Evolutionary conservation across 2,329 filamentous ascomycete genomes (phyloP).

Genomic region (Colletotrichum zoysiae): DNA sequence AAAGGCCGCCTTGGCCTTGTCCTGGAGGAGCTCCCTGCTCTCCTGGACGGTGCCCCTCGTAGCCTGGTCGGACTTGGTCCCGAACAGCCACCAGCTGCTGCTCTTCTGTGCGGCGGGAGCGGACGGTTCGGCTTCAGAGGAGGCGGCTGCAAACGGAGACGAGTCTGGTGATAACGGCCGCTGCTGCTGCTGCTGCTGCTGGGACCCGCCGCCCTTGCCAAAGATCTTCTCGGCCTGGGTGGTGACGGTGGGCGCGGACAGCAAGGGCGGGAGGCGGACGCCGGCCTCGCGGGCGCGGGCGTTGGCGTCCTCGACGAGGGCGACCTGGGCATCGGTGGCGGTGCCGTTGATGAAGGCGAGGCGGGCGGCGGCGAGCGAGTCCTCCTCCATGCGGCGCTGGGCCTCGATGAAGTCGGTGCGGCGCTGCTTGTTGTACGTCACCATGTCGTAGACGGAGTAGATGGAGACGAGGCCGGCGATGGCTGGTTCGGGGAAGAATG

Average conservation of each 20-base stretch:
- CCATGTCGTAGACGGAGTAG: constrained; percentile 73
- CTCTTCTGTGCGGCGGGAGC: constrained; percentile 27
- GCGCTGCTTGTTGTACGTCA: constrained; percentile 70
- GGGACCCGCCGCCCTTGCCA: constrained; percentile 22
- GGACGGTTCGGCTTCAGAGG: constrained; percentile 10
- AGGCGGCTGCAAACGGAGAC: constrained; percentile 38
- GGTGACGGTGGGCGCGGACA: constrained; percentile 56
- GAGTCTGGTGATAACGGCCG: constrained; percentile 52
- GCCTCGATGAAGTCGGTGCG: constrained; percentile 69
- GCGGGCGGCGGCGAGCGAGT: constrained; percentile 68
- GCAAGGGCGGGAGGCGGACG: constrained; percentile 63
- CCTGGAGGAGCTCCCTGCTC: constrained; percentile 49
- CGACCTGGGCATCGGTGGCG: constrained; percentile 67
- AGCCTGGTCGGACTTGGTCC: constrained; percentile 53
- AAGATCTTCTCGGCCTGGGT: constrained; percentile 40
- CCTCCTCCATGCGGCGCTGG: constrained; percentile 65
- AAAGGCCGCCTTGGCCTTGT: constrained; percentile 59
- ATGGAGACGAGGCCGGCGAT: constrained; percentile 67
- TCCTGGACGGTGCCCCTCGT: constrained; percentile 49
- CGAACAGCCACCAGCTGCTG: constrained; percentile 53
- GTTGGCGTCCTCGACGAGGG: constrained; percentile 69
- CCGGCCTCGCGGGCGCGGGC: constrained; percentile 59
- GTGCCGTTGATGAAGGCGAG: constrained; percentile 71
- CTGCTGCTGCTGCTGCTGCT: constrained; percentile 48
- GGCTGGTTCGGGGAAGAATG: constrained; percentile 51